These are phyloP conservation scores for Setomelanomma holmii DNA, from an alignment of 2,329 filamentous ascomycete species.

Conservation along the genomic window DNA sequence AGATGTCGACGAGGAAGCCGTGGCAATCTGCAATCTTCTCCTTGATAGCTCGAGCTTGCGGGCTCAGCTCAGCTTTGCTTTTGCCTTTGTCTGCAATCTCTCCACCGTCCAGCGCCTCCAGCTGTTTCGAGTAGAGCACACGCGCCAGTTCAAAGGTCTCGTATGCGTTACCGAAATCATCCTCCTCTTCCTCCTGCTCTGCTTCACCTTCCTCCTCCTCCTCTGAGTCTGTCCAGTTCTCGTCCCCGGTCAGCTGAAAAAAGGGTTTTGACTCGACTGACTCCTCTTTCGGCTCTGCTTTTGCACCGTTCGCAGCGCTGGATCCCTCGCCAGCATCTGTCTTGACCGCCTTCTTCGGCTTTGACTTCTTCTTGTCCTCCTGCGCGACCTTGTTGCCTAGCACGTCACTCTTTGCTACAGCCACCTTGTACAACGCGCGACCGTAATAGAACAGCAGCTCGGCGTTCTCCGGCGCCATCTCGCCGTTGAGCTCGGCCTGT, in stretches of 20 bases:
- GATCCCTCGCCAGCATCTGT: constrained; percentile 47
- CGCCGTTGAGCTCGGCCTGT: constrained; percentile 90
- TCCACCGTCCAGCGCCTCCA: constrained; percentile 52
- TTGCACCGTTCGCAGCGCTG: constrained; percentile 33
- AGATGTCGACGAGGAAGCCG: constrained; percentile 93
- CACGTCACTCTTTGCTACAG: constrained; percentile 92
- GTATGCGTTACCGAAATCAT: constrained; percentile 69
- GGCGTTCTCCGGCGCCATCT: constrained; percentile 87
- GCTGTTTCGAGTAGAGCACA: constrained; percentile 64
- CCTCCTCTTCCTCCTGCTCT: constrained; percentile 60
- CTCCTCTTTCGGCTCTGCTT: constrained; percentile 54
- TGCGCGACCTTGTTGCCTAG: constrained; percentile 79
- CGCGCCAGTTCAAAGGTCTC: constrained; percentile 70
- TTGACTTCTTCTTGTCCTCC: constrained; percentile 60
- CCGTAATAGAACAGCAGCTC: constrained; percentile 96
- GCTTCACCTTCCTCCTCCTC: constrained; percentile 65
- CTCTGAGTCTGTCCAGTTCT: constrained; percentile 82
- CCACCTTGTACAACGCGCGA: constrained; percentile 90
- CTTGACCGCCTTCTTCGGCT: constrained; percentile 56
- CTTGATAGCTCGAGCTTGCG: constrained; percentile 57
- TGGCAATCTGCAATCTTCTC: constrained; percentile 92
- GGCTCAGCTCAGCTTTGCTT: constrained; percentile 54
- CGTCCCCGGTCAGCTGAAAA: constrained; percentile 93
- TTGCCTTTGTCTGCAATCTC: constrained; percentile 52
- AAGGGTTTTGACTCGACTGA: constrained; percentile 72